Conservation (phyloP, 2,329 filamentous ascomycete genomes). For the Herpotrichia juniperi region DNA sequence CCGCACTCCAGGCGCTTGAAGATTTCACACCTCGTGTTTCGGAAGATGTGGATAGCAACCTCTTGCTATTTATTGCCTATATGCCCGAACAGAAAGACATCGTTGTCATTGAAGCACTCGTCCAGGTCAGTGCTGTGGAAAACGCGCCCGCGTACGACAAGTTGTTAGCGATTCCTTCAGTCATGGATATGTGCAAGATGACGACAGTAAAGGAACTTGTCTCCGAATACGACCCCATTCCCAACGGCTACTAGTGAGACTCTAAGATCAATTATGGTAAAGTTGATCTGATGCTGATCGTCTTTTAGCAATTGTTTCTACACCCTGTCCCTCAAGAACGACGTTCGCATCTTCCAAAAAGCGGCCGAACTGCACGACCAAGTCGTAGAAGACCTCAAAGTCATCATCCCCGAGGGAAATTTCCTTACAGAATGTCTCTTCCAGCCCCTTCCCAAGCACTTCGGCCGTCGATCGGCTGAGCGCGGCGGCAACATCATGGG, state of each 20-base stretch:
- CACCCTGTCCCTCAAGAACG: constrained; percentile 40
- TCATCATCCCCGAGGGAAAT: constrained; percentile 31
- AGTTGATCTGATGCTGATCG: constrained; percentile 18
- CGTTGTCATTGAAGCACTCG: constrained; percentile 2
- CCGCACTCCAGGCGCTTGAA: constrained; percentile 28
- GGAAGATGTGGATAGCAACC: constrained; percentile 5
- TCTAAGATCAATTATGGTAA: background rate
- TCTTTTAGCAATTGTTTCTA: constrained; percentile 17
- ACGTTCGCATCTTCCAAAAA: constrained; percentile 42
- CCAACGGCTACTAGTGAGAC: constrained; percentile 10
- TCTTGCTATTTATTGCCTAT: constrained; percentile 8
- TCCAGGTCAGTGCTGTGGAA: background rate
- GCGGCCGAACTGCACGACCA: constrained; percentile 49
- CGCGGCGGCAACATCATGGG: constrained; percentile 51
- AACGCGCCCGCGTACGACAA: constrained; percentile 7
- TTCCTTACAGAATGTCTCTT: constrained; percentile 42
- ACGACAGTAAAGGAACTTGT: constrained; percentile 7
- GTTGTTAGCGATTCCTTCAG: background rate
- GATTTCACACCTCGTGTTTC: constrained; percentile 18
- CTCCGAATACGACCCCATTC: constrained; percentile 2
- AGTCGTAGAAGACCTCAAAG: constrained; percentile 42
- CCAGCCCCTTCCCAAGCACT: constrained; percentile 48
- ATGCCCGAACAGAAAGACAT: constrained; percentile 9
- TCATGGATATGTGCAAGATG: constrained; percentile 9
- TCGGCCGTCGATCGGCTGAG: constrained; percentile 38